Percentiles rank a stretch among this genome's conserved stretches.
Evolutionary conservation across 1,284 basidiomycete genomes (phyloP).

Genomic region (Ustilago cynodontis): DNA sequence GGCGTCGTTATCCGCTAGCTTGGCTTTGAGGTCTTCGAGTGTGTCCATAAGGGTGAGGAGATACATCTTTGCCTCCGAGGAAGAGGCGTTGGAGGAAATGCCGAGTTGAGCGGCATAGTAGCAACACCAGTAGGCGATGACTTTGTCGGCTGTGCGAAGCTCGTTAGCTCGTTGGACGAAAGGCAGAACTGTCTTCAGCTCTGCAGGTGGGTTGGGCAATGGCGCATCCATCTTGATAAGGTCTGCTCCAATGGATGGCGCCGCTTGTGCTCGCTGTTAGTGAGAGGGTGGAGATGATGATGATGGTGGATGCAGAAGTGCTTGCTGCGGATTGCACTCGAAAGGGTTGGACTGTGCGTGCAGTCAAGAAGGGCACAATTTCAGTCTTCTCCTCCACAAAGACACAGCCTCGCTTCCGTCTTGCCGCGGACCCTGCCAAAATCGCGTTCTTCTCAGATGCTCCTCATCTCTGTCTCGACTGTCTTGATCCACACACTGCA

Average conservation of each 20-base stretch:
- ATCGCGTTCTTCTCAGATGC: neutral
- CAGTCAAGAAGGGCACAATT: neutral
- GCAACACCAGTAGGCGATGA: constrained; percentile 93
- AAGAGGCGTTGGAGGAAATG: constrained; percentile 78
- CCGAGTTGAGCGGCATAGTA: constrained; percentile 92
- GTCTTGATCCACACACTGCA: neutral
- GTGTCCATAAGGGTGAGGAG: constrained; percentile 81
- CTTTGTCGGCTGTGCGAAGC: constrained; percentile 81
- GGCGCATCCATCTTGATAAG: constrained; percentile 38
- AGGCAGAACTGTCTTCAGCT: constrained; percentile 75
- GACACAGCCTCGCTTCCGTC: constrained; percentile 8
- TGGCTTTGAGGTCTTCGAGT: constrained; percentile 84
- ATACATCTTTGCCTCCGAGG: constrained; percentile 75
- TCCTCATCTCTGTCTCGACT: too few relatives aligned
- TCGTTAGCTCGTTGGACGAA: constrained; percentile 92
- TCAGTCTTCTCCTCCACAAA: neutral
- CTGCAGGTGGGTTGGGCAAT: constrained; percentile 46
- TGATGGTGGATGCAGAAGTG: neutral
- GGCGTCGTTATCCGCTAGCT: constrained; percentile 82
- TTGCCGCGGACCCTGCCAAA: neutral
- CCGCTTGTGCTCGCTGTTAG: neutral
- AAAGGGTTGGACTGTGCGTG: constrained; percentile 7
- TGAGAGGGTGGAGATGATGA: neutral
- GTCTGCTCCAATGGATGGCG: neutral
- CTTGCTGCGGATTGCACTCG: constrained; percentile 1